These are phyloP conservation scores for Porphyridium purpureum DNA, from an alignment of 23 red algal species.

Conservation along the genomic window DNA sequence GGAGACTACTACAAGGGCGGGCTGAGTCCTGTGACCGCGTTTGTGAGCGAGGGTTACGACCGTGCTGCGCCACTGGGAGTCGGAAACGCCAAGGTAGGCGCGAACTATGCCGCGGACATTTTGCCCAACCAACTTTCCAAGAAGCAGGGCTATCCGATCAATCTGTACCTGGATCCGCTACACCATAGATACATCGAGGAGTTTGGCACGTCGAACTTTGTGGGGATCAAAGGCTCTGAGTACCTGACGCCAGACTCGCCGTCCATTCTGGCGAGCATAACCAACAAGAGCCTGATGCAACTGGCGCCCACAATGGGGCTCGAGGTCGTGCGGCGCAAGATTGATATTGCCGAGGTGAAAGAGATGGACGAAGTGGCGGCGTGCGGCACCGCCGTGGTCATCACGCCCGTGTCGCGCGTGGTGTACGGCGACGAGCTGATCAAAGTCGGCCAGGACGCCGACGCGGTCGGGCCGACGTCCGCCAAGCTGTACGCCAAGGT, in stretches of 20 bases:
- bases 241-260: constrained; percentile 70
- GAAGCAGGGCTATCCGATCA: constrained; percentile 71
- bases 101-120: constrained; percentile 96
- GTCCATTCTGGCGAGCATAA: constrained; percentile 63
- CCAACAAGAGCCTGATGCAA: constrained; percentile 85
- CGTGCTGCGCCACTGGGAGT: constrained; percentile 79
- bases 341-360: constrained; percentile 53
- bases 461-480: constrained; percentile 35
- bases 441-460: constrained; percentile 4
- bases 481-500: constrained; percentile 37
- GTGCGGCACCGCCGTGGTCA: constrained; percentile 91
- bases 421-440: constrained; percentile 30
- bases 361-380: constrained; percentile 79
- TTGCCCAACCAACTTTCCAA: constrained; percentile 63
- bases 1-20: constrained; percentile 97
- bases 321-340: constrained; percentile 39
- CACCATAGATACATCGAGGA: constrained; percentile 69
- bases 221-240: constrained; percentile 37
- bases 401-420: constrained; percentile 69
- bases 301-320: constrained; percentile 59
- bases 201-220: constrained; percentile 95
- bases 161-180: constrained; percentile 73
- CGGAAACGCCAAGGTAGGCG: constrained; percentile 85
- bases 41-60: constrained; percentile 64
- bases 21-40: constrained; percentile 62